Percentiles rank a stretch among this genome's conserved stretches.
These are phyloP conservation scores for Fomitopsis serialis DNA, from an alignment of 768 basidiomycete species.

Conservation along the genomic window DNA sequence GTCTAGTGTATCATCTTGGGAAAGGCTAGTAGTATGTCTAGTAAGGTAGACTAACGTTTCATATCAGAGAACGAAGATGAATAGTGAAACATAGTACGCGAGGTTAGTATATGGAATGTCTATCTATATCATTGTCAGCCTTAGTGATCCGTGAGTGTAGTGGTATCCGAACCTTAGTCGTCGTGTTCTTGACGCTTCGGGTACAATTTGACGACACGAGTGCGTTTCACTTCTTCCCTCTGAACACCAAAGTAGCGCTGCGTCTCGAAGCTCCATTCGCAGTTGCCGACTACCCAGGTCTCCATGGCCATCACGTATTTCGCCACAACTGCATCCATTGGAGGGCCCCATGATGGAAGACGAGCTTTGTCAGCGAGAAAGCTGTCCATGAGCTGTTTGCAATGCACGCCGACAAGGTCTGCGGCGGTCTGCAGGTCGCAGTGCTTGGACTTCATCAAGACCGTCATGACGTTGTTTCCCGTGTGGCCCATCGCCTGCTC, in stretches of 20 bases:
- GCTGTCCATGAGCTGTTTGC: constrained; percentile 9
- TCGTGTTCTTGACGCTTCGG: constrained; percentile 10
- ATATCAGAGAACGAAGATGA: too few species aligned
- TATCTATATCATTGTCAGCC: too few species aligned
- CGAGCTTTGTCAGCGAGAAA: constrained; percentile 3
- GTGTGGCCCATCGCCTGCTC: constrained; percentile 25
- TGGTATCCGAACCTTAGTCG: not conserved
- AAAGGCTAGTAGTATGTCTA: too few species aligned
- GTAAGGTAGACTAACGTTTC: too few species aligned
- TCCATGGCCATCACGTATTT: constrained; percentile 11
- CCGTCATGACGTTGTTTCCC: constrained; percentile 23
- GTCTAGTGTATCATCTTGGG: too few species aligned
- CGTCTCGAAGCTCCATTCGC: constrained; percentile 17
- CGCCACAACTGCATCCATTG: constrained; percentile 6
- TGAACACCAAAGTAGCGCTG: constrained; percentile 18
- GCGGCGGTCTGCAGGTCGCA: constrained; percentile 21
- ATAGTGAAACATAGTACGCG: too few species aligned
- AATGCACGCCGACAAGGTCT: constrained; percentile 15
- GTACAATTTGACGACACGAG: constrained; percentile 5
- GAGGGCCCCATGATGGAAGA: constrained; percentile 7
- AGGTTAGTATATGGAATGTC: too few species aligned
- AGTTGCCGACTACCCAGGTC: constrained; percentile 15
- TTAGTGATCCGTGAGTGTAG: too few species aligned
- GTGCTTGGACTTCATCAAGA: constrained; percentile 21
- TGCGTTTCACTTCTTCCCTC: constrained; percentile 8